Evolutionary conservation across 352 stramenopile species (phyloP).

Genomic region (Phytophthora sojae): DNA sequence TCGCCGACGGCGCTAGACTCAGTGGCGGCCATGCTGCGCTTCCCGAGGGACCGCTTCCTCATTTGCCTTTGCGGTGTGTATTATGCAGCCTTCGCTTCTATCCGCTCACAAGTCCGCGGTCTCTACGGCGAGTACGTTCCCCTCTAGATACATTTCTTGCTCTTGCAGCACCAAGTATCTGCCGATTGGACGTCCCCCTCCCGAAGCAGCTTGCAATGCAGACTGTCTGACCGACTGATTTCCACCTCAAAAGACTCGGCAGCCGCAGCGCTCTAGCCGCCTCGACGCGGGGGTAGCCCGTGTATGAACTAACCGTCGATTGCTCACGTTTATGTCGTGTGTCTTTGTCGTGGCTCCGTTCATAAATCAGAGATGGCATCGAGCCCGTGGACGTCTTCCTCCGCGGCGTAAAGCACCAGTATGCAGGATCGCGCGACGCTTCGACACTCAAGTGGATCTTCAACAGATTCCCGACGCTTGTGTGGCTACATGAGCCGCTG

Average conservation of each 20-base stretch:
- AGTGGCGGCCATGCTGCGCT: conserved; percentile 27
- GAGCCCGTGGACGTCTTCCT: conserved; percentile 67
- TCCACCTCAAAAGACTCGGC: not conserved
- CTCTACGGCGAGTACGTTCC: conserved; percentile 75
- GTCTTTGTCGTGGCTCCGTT: conserved; percentile 23
- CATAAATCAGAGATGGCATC: conserved; percentile 54
- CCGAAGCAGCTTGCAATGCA: no score
- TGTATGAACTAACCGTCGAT: not conserved
- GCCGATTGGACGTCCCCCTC: no score
- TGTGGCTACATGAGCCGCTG: conserved; percentile 61
- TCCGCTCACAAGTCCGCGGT: conserved; percentile 81
- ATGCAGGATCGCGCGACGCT: conserved; percentile 15
- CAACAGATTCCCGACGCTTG: conserved; percentile 55
- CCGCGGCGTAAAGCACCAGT: conserved; percentile 34
- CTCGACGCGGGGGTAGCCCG: not conserved
- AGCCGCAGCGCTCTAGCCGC: not conserved
- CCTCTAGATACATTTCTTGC: conserved; percentile 1
- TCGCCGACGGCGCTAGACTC: conserved; percentile 12
- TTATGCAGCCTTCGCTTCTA: conserved; percentile 76
- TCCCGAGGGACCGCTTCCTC: conserved; percentile 53
- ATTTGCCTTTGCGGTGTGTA: conserved; percentile 59
- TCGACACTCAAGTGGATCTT: conserved; percentile 25
- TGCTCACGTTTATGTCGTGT: conserved; percentile 14
- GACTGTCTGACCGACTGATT: no score
- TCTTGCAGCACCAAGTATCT: not conserved